Evolutionary conservation across 768 basidiomycete genomes (phyloP), one percentile per base, ranked within the genome.

Genomic region (Pisolithus microcarpus): DNA sequence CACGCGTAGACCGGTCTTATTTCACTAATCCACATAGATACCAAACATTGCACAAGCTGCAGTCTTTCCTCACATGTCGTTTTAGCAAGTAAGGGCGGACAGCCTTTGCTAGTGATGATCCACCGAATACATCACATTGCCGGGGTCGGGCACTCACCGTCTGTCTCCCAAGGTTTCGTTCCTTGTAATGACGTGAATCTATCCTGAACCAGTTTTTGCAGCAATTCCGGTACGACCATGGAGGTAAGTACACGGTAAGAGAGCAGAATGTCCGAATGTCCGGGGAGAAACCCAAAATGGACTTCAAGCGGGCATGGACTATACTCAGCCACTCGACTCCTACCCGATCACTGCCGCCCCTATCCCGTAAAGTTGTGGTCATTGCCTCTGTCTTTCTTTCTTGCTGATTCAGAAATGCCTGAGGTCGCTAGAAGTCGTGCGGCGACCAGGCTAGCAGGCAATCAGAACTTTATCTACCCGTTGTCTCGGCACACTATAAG

Each of bases 261-360:
- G n/a, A 46, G 30, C 18, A n/a, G 45, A 21, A 46, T 46, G 31
- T 30, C 44, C 44, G 44, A 46, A 34, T 46, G 28, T 46, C 45
- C 45, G 18, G 45, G 45, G 45, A 46, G 31, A 13, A 19, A 18
- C 45, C 30, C 31, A 23, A 46, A 46, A 36, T 21, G 21, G 45
- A 46, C 2, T 23, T 18, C 31, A 8, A 9, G 31, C 6, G 31
- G 3, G 28, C 26, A 16, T 45, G 43, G 31, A 18, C 30, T 18
- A 28, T 28, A 2, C 28, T 28, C 16, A 44, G 43, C 43, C 43
- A 44, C 26, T 34, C 43, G n/a, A 44, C 40, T 30, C 26, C 28
- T 26, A 16, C 23, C 43, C 26, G 26, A 44, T 44, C 43, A 44
- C 28, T 26, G 9, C 10, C 43, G 30, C 43, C 43, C 43, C 24